Evolutionary conservation across 495 filamentous ascomycete species (phyloP), one percentile per base, ranked within the genome.

Genomic region (Podospora tetraspora): DNA sequence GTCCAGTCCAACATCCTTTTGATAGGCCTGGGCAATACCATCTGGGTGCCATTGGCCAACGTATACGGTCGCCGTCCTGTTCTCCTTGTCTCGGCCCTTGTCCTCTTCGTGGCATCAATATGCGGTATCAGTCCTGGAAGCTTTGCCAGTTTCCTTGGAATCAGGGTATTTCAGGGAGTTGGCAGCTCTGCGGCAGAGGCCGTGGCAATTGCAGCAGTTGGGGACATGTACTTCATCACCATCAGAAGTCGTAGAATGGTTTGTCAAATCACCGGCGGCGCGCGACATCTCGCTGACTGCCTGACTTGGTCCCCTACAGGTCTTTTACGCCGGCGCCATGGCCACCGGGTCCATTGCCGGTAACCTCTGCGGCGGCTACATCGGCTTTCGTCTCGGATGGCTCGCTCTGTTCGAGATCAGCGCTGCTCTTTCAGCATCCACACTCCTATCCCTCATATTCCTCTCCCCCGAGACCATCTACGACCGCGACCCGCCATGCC

Each of bases 11-110:
- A 78, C 58, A 68, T 77, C 0, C 67, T 78, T 0, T 11, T 73
- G 1, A 25, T 77, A 3, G 76, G 75, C 1, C 52, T 77, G 6
- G 70, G 74, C 0, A 78, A 78, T 56, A 70, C 75, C 61, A 78
- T 86, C 65, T 85, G 84, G 82, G 82, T 83, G n/a, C 86, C 86
- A 0, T 63, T 88, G n/a, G 83, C 85, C 7, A 85, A 85, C 64
- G 77, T 84, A 11, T 88, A 77, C 65, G 85, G 86, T 4, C 80
- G 84, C n/a, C 82, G 85, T 3, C 83, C 82, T 6, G 78, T 86
- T 34, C 81, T 85, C 34, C 75, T 88, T 9, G 43, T 85, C 7
- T 86, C 84, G 7, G 72, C 81, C 1, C 64, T 84, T 11, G 74
- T 78, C 56, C 79, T 81, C 68, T 70, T 81, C 1, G 73, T 83